Conservation (phyloP, 2,329 filamentous ascomycete species). For the Epichloe sibirici region DNA sequence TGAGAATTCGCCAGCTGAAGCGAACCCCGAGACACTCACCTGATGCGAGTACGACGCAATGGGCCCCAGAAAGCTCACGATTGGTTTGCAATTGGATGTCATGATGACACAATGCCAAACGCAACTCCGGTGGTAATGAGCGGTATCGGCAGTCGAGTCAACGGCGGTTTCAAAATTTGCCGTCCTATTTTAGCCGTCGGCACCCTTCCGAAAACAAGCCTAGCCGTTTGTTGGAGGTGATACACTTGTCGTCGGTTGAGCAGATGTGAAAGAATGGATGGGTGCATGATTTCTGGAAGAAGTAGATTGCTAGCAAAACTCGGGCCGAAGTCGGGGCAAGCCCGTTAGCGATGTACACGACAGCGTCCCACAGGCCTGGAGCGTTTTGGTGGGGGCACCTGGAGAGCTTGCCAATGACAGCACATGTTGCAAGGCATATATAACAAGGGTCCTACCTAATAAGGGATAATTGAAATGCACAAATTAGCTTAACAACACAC, state of each 20-base stretch:
- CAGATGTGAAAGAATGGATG: background rate
- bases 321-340: background rate
- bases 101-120: conserved; percentile 11
- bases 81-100: conserved; percentile 21
- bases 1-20: background rate
- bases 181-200: background rate
- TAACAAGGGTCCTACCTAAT: too few species aligned
- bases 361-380: background rate
- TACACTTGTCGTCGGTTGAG: background rate
- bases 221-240: background rate
- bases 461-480: too few species aligned
- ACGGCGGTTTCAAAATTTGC: background rate
- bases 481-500: too few species aligned
- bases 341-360: background rate
- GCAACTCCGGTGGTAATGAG: background rate
- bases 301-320: background rate
- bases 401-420: background rate
- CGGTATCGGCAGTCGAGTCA: background rate
- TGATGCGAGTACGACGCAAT: conserved; percentile 39
- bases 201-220: background rate
- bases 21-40: conserved; percentile 19
- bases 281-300: background rate
- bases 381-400: background rate
- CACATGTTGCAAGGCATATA: too few species aligned
- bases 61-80: conserved; percentile 38